phyloP scores from a whole-genome alignment of 2,329 filamentous ascomycete genomes.

The Microdochium paspali region DNA sequence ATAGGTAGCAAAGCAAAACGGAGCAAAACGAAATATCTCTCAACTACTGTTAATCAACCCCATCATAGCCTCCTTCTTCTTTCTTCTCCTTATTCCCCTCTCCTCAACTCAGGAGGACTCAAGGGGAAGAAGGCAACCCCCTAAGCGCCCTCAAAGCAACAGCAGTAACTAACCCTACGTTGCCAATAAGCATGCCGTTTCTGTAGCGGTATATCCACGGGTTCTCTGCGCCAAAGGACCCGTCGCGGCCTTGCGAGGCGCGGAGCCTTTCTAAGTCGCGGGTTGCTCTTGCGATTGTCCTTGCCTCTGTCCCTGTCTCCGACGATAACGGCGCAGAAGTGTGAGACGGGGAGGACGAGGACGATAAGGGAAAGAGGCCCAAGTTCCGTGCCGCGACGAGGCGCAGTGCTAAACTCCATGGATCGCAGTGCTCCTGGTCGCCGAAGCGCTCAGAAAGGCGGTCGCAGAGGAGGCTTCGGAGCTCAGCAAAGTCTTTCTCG shows the following conservation, averaged over 20 bases:
- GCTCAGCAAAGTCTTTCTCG: background rate
- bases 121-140: too few species aligned
- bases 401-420: background rate
- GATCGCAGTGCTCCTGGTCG: background rate
- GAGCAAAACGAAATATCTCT: too few species aligned
- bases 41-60: too few species aligned
- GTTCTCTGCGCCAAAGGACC: background rate
- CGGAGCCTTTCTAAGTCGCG: background rate
- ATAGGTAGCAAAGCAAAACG: too few species aligned
- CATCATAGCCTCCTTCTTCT: too few species aligned
- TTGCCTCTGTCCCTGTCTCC: too few species aligned
- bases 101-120: too few species aligned
- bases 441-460: background rate
- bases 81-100: too few species aligned
- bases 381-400: background rate
- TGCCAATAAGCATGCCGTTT: background rate
- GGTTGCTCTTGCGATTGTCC: too few species aligned
- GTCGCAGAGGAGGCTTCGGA: background rate
- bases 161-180: background rate
- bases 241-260: background rate
- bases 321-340: too few species aligned
- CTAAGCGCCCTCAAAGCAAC: background rate
- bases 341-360: too few species aligned
- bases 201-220: constrained; percentile 1
- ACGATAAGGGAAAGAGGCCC: background rate